Percentiles rank a stretch among this genome's conserved stretches.
Conservation (phyloP, 1,284 basidiomycete species). For the Ceratobasidium sp. region DNA sequence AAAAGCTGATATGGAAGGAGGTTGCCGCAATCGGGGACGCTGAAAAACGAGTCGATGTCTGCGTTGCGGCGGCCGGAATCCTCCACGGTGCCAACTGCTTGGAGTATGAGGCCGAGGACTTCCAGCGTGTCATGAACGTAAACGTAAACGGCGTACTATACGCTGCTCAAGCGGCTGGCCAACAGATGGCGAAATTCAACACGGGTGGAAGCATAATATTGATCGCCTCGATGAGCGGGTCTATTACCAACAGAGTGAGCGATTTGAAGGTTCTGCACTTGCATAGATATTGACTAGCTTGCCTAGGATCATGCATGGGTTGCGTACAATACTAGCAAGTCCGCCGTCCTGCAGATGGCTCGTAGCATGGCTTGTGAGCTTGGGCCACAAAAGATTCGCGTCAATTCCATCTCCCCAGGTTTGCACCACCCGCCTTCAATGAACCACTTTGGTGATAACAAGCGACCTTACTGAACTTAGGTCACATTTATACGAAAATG, state of each 20-base stretch:
- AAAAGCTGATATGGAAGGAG: slow-evolving; percentile 65
- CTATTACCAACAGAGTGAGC: slow-evolving; percentile 58
- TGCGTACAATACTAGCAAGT: slow-evolving; percentile 58
- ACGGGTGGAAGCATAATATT: slow-evolving; percentile 82
- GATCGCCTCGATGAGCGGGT: slow-evolving; percentile 88
- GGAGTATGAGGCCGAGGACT: slow-evolving; percentile 75
- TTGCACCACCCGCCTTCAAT: background rate
- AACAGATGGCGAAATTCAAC: slow-evolving; percentile 76
- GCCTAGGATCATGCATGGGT: slow-evolving; percentile 52
- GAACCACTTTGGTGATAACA: background rate
- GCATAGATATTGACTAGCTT: background rate
- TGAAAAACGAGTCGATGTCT: slow-evolving; percentile 75
- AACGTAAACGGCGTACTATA: slow-evolving; percentile 82
- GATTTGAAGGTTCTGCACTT: background rate
- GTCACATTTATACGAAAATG: slow-evolving; percentile 61
- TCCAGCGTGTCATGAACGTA: slow-evolving; percentile 77
- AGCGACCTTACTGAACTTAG: background rate
- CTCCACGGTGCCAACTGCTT: slow-evolving; percentile 72
- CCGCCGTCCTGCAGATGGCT: slow-evolving; percentile 58
- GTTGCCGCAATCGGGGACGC: slow-evolving; percentile 69
- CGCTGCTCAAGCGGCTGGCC: slow-evolving; percentile 81
- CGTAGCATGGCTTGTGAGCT: slow-evolving; percentile 58
- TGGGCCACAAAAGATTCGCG: slow-evolving; percentile 55
- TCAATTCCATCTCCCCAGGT: slow-evolving; percentile 54
- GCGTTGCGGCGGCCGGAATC: slow-evolving; percentile 82